Evolutionary conservation across 1,284 basidiomycete genomes (phyloP).

Genomic region (Takashimella koratensis): DNA sequence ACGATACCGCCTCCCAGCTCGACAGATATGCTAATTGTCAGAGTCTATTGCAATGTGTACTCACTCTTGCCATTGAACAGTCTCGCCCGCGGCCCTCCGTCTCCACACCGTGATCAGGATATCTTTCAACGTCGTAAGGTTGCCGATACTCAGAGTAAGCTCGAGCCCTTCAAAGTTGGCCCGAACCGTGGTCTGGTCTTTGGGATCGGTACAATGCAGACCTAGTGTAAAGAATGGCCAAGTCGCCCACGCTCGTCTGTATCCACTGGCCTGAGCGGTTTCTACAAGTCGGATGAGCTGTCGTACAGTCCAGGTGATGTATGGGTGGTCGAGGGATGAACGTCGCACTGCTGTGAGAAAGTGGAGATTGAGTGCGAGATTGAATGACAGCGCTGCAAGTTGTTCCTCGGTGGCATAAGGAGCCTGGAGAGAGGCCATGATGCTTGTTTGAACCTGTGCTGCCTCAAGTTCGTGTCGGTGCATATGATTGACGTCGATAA

Average conservation of each 20-base stretch:
- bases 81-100: not conserved
- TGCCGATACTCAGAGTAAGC: slow-evolving; percentile 6
- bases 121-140: slow-evolving; percentile 4
- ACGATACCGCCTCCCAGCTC: not conserved
- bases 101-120: slow-evolving; percentile 5
- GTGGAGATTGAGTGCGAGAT: slow-evolving; percentile 5
- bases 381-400: slow-evolving; percentile 2
- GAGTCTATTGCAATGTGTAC: not conserved
- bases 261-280: not conserved
- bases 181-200: not conserved
- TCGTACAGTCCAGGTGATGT: slow-evolving; percentile 1
- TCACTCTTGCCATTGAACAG: slow-evolving; percentile 7
- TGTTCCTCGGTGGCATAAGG: not conserved
- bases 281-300: not conserved
- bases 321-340: slow-evolving; percentile 2
- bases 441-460: not conserved
- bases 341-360: slow-evolving; percentile 3
- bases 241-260: slow-evolving; percentile 9
- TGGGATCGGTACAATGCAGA: slow-evolving; percentile 1
- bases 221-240: slow-evolving; percentile 13
- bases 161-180: slow-evolving; percentile 1
- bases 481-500: not conserved
- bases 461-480: not conserved
- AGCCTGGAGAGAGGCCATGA: not conserved
- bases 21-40: not conserved